Evolutionary conservation across 1,284 basidiomycete species (phyloP), one percentile per base, ranked within the genome.

Genomic region (Testicularia cyperi): DNA sequence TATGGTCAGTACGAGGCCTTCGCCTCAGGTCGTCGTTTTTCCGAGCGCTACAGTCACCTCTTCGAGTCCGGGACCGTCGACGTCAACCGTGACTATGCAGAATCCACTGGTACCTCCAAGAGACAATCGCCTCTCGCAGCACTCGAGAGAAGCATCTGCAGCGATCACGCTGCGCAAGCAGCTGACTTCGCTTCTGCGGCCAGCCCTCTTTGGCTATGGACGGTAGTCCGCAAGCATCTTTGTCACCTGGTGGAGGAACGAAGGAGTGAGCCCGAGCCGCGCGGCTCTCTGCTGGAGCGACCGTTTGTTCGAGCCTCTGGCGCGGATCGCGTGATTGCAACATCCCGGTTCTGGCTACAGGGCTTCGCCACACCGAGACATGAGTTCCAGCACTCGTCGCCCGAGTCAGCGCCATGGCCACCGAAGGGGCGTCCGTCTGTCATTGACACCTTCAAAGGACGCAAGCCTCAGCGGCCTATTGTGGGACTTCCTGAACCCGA

Each of bases 1-100:
- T 62, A 46, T n/a, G 58, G 58, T 3, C 58, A 62, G 36, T 62
- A 38, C 31, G 58, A 62, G 19, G 58, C 58, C 2, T 62, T 43
- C 31, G 38, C 44, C 15, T 62, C 58, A 0, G 58, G 58, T 1
- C 34, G 58, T 34, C 46, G 49, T 19, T 62, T 62, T 38, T 48
- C 49, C 16, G 43, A 62, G 6, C 38, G 34, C 14, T 62, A 62
- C 22, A 34, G 52, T 3, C 46, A 62, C 15, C 52, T 62, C 2
- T 56, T 62, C 18, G 22, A 43, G 10, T 6, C 25, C 8, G 20
- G 27, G 22, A n/a, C 28, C 5, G 29, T 62, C 9, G 40, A 62
- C 6, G 44, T 62, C 30, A 62, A 62, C 16, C 23, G 25, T 8
- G 58, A 62, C 31, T 62, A 29, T 24, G 35, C 32, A 9, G 19